These are phyloP conservation scores for Dalechampia spathulata DNA, from an alignment of 441 rosid species.

Conservation along the genomic window DNA sequence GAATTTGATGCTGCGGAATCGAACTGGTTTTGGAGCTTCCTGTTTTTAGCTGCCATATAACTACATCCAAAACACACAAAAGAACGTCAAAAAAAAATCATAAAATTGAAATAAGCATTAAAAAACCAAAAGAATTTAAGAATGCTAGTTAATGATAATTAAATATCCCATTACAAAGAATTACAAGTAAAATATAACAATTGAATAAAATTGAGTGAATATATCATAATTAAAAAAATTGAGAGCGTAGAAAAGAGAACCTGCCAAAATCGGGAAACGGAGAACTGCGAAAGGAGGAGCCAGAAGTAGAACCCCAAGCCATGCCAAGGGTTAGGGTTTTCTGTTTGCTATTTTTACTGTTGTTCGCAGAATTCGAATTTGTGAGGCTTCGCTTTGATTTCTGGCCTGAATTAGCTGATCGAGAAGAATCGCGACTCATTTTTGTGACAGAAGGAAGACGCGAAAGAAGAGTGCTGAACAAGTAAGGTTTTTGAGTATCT, in stretches of 20 bases:
- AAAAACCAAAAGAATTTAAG: too few species aligned
- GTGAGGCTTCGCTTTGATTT: conserved; percentile 51
- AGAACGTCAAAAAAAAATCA: not conserved
- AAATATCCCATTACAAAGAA: not conserved
- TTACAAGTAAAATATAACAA: too few species aligned
- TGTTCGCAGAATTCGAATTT: conserved; percentile 40
- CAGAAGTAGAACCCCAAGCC: conserved; percentile 92
- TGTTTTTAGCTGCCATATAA: conserved; percentile 77
- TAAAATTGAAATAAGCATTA: too few species aligned
- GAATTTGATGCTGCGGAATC: conserved; percentile 51
- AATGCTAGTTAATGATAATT: too few species aligned
- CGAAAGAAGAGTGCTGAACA: not conserved
- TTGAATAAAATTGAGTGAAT: too few species aligned
- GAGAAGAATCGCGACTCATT: conserved; percentile 42
- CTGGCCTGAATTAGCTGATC: conserved; percentile 36
- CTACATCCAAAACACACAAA: conserved; percentile 32
- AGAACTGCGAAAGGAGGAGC: conserved; percentile 59
- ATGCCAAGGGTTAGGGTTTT: conserved; percentile 92
- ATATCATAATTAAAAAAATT: not conserved
- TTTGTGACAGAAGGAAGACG: conserved; percentile 10
- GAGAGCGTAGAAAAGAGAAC: conserved; percentile 23
- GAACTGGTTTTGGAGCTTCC: conserved; percentile 73
- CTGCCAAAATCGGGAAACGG: conserved; percentile 85
- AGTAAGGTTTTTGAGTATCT: too few species aligned
- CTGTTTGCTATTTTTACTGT: conserved; percentile 47